Evolutionary conservation across 345 rosid genomes (phyloP), one percentile per base, ranked within the genome.

Genomic region (Zanthoxylum bungeanum): DNA sequence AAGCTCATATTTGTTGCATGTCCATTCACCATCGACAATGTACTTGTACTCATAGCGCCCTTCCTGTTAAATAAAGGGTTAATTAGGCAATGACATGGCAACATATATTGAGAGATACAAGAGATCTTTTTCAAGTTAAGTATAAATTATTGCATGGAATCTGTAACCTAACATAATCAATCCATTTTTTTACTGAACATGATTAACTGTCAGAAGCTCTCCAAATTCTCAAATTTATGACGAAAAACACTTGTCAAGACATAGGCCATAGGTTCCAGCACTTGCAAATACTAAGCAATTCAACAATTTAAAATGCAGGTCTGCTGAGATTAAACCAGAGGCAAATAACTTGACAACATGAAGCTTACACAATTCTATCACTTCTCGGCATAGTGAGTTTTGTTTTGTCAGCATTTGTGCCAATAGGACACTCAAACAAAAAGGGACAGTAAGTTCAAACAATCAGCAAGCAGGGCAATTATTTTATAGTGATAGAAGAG

Each of bases 31-130:
- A 76, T 95, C 89, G 61, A 92, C 82, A 42, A 92, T 81, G 76
- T 95, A 95, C 75, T 92, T 95, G 85, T 92, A 95, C 78, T 95
- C 99, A 14, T 90, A 95, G 68, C 68, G 68, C 74, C 99, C 99
- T 79, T 89, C 98, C 99, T 95, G 97, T 82, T 59, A 52, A 77
- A 64, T 49, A 53, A 59, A 71, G 22, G 64, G 27, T 51, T n/a
- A n/a, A 8, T 31, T 46, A 9, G 22, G n/a, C 24, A n/a, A 57
- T 51, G 8, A 5, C 2, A 33, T 42, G 44, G 14, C 55, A 14
- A 6, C 33, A 25, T 14, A 44, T 28, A 28, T 14, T 19, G 51
- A 44, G 53, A 17, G 53, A 34, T 14, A 12, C 22, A 44, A 27
- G 37, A n/a, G n/a, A n/a, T n/a, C n/a, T n/a, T 27, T 42, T 36